phyloP scores from a whole-genome alignment of 2,329 filamentous ascomycete species.

The Aspergillus melleus region DNA sequence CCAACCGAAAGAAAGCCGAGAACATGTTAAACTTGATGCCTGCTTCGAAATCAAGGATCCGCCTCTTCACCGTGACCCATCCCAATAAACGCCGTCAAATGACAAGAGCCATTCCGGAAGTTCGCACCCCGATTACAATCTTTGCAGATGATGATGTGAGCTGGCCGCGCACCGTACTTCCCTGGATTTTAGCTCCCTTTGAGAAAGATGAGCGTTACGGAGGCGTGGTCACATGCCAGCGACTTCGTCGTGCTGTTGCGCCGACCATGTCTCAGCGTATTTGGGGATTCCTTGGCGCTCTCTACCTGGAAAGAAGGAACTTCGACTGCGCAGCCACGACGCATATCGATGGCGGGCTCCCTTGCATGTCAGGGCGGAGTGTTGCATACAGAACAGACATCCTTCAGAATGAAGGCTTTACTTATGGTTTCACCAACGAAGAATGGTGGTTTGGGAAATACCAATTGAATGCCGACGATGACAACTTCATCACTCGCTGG shows the following conservation, averaged over 20 bases:
- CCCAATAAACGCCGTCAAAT: conserved; percentile 96
- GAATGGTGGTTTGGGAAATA: conserved; percentile 76
- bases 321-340: conserved; percentile 97
- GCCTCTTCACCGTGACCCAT: conserved; percentile 74
- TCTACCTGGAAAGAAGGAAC: conserved; percentile 90
- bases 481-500: conserved; percentile 98
- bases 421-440: conserved; percentile 87
- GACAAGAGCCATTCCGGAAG: conserved; percentile 82
- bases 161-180: conserved; percentile 81
- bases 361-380: conserved; percentile 92
- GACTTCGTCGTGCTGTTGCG: conserved; percentile 69
- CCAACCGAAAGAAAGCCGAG: conserved; percentile 70
- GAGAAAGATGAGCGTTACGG: conserved; percentile 75
- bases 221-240: conserved; percentile 88
- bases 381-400: conserved; percentile 90
- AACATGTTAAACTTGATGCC: conserved; percentile 58
- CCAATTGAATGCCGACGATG: conserved; percentile 92
- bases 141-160: conserved; percentile 96
- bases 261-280: conserved; percentile 61
- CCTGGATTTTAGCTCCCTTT: conserved; percentile 91
- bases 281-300: conserved; percentile 87
- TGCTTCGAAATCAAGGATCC: conserved; percentile 65
- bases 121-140: conserved; percentile 79
- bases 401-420: conserved; percentile 79
- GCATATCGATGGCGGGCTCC: conserved; percentile 92